Percentiles rank a stretch among this genome's conserved stretches.
These are phyloP conservation scores for Populus hybrid DNA, from an alignment of 441 rosid genomes.

Conservation along the genomic window DNA sequence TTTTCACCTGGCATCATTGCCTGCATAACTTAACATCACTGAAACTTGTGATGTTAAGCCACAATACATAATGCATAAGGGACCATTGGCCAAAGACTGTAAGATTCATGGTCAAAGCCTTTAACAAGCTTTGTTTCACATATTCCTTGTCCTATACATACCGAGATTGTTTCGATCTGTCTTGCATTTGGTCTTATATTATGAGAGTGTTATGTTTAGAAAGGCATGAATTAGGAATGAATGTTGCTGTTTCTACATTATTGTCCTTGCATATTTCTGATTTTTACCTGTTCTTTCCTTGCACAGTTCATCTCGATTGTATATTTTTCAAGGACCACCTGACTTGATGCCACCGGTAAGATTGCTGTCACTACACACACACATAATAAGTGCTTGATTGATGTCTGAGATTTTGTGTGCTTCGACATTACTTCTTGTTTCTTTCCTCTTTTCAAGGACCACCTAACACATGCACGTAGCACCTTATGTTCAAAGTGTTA, in stretches of 20 bases:
- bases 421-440: not conserved
- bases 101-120: not conserved
- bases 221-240: not conserved
- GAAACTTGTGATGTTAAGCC: not conserved
- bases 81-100: not conserved
- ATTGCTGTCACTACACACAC: slow-evolving; percentile 7
- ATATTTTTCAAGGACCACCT: slow-evolving; percentile 91
- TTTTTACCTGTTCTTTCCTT: slow-evolving; percentile 18
- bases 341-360: slow-evolving; percentile 91
- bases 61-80: not conserved
- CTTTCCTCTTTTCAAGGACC: not conserved
- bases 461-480: not conserved
- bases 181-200: not conserved
- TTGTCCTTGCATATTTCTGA: not conserved
- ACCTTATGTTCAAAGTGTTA: not conserved
- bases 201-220: not conserved
- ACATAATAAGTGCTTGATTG: slow-evolving; percentile 2
- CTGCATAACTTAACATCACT: not conserved
- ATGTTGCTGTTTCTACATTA: not conserved
- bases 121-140: not conserved
- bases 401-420: not conserved
- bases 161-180: not conserved
- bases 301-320: slow-evolving; percentile 73
- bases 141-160: not conserved
- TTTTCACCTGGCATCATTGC: not conserved